Evolutionary conservation across 306 rosid species (phyloP), one percentile per base, ranked within the genome.

Genomic region (Gynostemma pentaphyllum): DNA sequence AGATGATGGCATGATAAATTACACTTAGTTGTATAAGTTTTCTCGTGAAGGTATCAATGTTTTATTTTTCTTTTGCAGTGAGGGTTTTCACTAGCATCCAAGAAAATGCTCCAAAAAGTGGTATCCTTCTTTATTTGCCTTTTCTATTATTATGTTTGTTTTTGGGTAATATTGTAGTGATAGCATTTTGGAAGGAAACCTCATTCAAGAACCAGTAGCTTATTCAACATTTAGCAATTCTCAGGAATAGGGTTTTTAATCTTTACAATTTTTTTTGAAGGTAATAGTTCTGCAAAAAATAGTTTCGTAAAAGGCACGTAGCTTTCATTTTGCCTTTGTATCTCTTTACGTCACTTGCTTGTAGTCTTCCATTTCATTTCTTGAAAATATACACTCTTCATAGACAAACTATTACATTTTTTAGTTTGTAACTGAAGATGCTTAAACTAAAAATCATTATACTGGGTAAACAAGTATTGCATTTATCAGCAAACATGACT

Each of bases 51-150:
- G 32, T 23, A 21, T 24, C 24, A 62, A 54, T 42, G 45, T 74
- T 18, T 23, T 7, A 61, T 72, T 51, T 41, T 64, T 41, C 40
- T 71, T 78, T 78, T 78, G 81, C 85, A 92, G 99, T 84, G 76
- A 82, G 98, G 67, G 89, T 92, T 72, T 92, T 92, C 72, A 92
- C 95, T 68, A 86, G 84, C 81, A 75, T 92, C 70, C 99, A 92
- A 79, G 96, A 92, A 80, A 64, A 71, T 66, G 89, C 99, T 8
- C 96, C 99, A 14, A 70, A 26, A 67, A 88, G 90, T 36, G 97
- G 96, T 92, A 92, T 80, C 85, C 86, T 80, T 75, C 39, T 70
- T 67, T 47, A 44, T 15, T 46, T 8, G 12, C 4, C 37, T n/a
- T 16, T 47, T 63, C 45, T 44, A 28, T 53, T 36, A 44, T 45